phyloP scores from a whole-genome alignment of 2,329 filamentous ascomycete species.

The Hypoxylon sp. region DNA sequence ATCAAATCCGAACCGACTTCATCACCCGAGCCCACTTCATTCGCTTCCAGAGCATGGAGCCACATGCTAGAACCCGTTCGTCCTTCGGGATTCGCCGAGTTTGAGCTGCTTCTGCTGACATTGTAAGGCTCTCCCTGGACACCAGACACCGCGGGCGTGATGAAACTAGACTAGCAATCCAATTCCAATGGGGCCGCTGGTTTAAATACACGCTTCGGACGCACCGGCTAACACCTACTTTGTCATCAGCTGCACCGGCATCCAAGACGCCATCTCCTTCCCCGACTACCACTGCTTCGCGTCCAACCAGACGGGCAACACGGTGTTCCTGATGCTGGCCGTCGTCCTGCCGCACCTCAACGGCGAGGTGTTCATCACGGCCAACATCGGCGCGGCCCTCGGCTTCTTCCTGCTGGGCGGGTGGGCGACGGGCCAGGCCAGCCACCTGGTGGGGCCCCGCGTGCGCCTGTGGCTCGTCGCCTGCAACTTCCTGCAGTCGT shows the following conservation, averaged over 20 bases:
- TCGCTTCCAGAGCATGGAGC: slow-evolving; percentile 41
- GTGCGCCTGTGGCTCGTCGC: slow-evolving; percentile 65
- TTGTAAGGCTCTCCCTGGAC: slow-evolving; percentile 51
- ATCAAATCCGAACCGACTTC: slow-evolving; percentile 12
- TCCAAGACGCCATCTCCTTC: slow-evolving; percentile 70
- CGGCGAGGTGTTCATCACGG: slow-evolving; percentile 61
- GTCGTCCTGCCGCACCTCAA: slow-evolving; percentile 62
- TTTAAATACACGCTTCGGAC: not conserved
- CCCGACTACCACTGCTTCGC: slow-evolving; percentile 72
- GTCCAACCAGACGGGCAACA: slow-evolving; percentile 75
- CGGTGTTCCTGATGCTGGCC: slow-evolving; percentile 67
- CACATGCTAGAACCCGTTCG: slow-evolving; percentile 52
- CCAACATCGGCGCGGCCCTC: slow-evolving; percentile 67
- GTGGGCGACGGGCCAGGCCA: slow-evolving; percentile 67
- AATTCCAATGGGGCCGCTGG: too few relatives aligned
- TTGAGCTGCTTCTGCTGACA: slow-evolving; percentile 60
- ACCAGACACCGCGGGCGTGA: not conserved
- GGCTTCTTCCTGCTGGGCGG: slow-evolving; percentile 67
- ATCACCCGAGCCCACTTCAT: slow-evolving; percentile 25
- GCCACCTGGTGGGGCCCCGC: slow-evolving; percentile 64
- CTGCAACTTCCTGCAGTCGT: slow-evolving; percentile 66
- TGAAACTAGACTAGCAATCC: not conserved
- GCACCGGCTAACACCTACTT: slow-evolving; percentile 18
- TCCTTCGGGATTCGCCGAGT: slow-evolving; percentile 57
- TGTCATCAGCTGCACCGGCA: slow-evolving; percentile 57